Conservation (phyloP, 2,329 filamentous ascomycete species). For the Beauveria caledonica region DNA sequence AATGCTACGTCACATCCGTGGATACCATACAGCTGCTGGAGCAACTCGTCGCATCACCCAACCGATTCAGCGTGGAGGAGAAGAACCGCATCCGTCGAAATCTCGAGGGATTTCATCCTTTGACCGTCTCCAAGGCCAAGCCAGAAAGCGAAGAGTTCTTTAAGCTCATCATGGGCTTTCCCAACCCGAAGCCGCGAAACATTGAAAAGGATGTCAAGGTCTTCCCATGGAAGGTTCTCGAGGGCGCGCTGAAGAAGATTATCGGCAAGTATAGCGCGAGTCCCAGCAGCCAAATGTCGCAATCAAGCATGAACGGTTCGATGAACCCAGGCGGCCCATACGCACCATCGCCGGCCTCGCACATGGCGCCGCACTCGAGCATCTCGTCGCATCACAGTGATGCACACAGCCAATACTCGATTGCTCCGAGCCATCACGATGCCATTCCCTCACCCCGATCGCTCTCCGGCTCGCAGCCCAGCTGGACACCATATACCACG, state of each 20-base stretch:
- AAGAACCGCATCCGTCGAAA: constrained; percentile 97
- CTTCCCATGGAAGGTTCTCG: constrained; percentile 89
- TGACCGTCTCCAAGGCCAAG: constrained; percentile 91
- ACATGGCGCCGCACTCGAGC: constrained; percentile 23
- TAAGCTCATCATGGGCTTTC: constrained; percentile 98
- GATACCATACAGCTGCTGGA: constrained; percentile 95
- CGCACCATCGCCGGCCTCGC: constrained; percentile 32
- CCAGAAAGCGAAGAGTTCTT: constrained; percentile 93
- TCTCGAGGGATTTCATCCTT: constrained; percentile 83
- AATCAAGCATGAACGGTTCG: constrained; percentile 34
- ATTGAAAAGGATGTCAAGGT: constrained; percentile 99
- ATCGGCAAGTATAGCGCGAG: constrained; percentile 84
- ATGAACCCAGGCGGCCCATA: constrained; percentile 30
- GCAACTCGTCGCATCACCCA: constrained; percentile 66
- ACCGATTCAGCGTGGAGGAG: constrained; percentile 89
- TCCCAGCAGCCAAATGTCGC: constrained; percentile 31
- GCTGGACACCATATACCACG: constrained; percentile 40
- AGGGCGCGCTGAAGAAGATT: constrained; percentile 88
- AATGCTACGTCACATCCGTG: constrained; percentile 91
- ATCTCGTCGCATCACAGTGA: constrained; percentile 23
- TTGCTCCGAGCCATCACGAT: constrained; percentile 38
- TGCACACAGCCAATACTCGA: constrained; percentile 29
- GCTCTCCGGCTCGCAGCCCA: constrained; percentile 37
- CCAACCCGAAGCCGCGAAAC: constrained; percentile 88
- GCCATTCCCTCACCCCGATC: constrained; percentile 45